Percentiles rank a stretch among this genome's conserved stretches.
These are phyloP conservation scores for Solanum corneliomulleri DNA, from an alignment of 257 asterid species.

Conservation along the genomic window DNA sequence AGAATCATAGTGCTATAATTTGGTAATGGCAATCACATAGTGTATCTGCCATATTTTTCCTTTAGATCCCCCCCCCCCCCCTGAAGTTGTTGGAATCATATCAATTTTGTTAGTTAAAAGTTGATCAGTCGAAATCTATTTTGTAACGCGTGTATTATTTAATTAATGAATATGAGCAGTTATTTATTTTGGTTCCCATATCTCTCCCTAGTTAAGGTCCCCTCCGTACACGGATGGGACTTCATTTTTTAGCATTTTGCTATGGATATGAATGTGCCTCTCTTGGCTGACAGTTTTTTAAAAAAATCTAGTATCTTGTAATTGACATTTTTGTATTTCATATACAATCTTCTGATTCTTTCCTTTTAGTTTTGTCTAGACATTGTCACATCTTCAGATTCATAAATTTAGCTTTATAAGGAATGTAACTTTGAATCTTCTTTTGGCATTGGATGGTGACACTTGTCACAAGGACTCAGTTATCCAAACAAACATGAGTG, in stretches of 20 bases:
- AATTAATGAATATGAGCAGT: background rate
- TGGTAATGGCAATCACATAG: background rate
- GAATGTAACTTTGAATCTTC: background rate
- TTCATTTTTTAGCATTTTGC: too few species aligned
- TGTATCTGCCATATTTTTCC: background rate
- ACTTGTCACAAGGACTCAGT: background rate
- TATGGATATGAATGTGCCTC: too few species aligned
- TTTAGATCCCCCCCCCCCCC: background rate
- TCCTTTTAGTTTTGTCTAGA: background rate
- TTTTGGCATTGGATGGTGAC: background rate
- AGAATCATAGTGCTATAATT: conserved; percentile 1
- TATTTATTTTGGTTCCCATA: background rate
- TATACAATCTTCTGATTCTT: background rate
- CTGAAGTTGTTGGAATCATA: background rate
- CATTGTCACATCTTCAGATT: background rate
- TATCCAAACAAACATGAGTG: background rate
- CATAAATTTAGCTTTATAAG: background rate
- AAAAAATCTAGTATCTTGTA: background rate
- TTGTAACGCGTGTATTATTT: background rate
- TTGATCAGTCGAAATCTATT: background rate
- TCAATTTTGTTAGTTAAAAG: background rate
- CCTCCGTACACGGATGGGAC: too few species aligned
- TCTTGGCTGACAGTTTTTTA: too few species aligned
- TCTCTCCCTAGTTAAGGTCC: too few species aligned
- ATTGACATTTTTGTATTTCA: background rate